Evolutionary conservation across 73 alveolate genomes (phyloP).

Genomic region (Tetrahymena elliotti): DNA sequence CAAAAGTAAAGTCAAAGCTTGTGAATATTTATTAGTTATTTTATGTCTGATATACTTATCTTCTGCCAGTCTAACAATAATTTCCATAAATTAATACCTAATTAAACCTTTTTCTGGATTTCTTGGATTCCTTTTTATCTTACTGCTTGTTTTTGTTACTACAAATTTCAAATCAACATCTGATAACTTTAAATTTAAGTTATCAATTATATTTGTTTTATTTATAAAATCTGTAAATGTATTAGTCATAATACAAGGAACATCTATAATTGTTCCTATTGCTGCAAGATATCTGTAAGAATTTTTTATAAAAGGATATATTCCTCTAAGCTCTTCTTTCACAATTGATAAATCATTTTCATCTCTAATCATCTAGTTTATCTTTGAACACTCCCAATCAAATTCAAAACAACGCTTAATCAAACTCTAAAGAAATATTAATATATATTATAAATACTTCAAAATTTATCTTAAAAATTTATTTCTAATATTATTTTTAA

Average conservation of each 20-base stretch:
- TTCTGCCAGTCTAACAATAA: constrained; percentile 52
- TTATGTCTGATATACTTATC: constrained; percentile 37
- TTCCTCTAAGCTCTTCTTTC: constrained; percentile 31
- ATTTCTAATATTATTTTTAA: no score
- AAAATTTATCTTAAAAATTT: not conserved
- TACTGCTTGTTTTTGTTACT: constrained; percentile 48
- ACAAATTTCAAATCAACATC: constrained; percentile 49
- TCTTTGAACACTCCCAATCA: constrained; percentile 61
- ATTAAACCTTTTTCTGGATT: constrained; percentile 60
- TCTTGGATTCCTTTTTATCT: constrained; percentile 40
- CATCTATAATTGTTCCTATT: not conserved
- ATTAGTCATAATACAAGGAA: constrained; percentile 31
- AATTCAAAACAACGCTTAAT: constrained; percentile 54
- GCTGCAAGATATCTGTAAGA: constrained; percentile 59
- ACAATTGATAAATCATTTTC: constrained; percentile 29
- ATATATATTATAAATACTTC: not conserved
- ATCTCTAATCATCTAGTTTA: constrained; percentile 47
- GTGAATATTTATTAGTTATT: not conserved
- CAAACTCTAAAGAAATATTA: not conserved
- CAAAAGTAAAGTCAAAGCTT: not conserved
- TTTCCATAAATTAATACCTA: constrained; percentile 65
- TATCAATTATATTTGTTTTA: not conserved
- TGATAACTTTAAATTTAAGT: constrained; percentile 27
- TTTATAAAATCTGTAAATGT: constrained; percentile 17
- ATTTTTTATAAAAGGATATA: constrained; percentile 47